Percentiles rank a stretch among this genome's conserved stretches.
Conservation (phyloP, 257 asterid species). For the Eustoma russellianum region DNA sequence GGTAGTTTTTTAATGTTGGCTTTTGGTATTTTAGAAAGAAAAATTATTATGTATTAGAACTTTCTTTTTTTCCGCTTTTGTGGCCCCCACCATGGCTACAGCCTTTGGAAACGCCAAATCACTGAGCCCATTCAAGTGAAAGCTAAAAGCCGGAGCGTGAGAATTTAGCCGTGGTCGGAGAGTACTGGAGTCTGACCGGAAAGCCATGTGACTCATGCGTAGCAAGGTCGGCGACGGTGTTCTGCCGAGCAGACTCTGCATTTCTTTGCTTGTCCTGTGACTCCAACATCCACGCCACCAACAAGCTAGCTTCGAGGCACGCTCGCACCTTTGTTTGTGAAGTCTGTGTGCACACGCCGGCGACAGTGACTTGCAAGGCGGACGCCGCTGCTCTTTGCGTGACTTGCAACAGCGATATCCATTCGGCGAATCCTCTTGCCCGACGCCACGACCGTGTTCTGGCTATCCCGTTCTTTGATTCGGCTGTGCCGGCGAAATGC, state of each 20-base stretch:
- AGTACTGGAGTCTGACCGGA: constrained; percentile 49
- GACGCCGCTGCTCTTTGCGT: constrained; percentile 78
- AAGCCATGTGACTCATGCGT: constrained; percentile 70
- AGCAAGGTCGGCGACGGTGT: constrained; percentile 39
- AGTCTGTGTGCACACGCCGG: constrained; percentile 80
- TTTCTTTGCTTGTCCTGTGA: constrained; percentile 64
- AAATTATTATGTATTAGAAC: too few species aligned
- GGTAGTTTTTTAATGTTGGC: too few species aligned
- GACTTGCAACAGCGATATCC: constrained; percentile 77
- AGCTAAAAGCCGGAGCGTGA: not conserved
- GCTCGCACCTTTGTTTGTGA: constrained; percentile 72
- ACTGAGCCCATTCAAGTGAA: too few species aligned
- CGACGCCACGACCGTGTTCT: constrained; percentile 81
- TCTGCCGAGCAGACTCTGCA: constrained; percentile 75
- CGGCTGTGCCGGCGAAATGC: constrained; percentile 23
- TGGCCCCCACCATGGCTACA: too few species aligned
- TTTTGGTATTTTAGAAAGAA: too few species aligned
- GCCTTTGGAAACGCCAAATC: too few species aligned
- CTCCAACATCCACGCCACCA: constrained; percentile 62
- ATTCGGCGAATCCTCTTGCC: constrained; percentile 83
- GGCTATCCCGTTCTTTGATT: constrained; percentile 49
- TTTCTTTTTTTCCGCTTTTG: too few species aligned
- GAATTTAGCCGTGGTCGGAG: constrained; percentile 28
- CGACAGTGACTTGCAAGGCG: constrained; percentile 75
- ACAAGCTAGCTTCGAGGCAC: constrained; percentile 75